These are phyloP conservation scores for Cyberlindnera mycetangii DNA, from an alignment of 805 yeast species.

Conservation along the genomic window DNA sequence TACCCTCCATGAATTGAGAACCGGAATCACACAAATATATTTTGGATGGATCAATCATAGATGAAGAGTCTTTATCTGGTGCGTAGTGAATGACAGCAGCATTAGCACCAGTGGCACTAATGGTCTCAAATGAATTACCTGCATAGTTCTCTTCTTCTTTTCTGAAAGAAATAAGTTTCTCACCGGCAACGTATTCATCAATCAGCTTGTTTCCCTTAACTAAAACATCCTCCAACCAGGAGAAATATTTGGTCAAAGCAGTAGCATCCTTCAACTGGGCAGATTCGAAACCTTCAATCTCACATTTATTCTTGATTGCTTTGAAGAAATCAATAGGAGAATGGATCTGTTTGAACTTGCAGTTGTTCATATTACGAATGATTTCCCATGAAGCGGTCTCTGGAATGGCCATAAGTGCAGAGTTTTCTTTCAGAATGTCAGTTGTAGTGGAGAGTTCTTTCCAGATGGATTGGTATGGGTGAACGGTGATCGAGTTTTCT, in stretches of 20 bases:
- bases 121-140: constrained; percentile 74
- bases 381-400: constrained; percentile 67
- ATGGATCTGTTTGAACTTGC: constrained; percentile 37
- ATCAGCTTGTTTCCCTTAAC: constrained; percentile 38
- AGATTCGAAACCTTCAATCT: constrained; percentile 62
- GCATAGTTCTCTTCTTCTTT: constrained; percentile 50
- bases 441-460: constrained; percentile 39
- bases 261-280: constrained; percentile 87
- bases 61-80: constrained; percentile 56
- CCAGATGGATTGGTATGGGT: constrained; percentile 59
- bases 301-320: constrained; percentile 70
- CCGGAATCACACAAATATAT: constrained; percentile 87
- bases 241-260: constrained; percentile 66
- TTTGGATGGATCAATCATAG: constrained; percentile 61
- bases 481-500: constrained; percentile 44
- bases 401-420: constrained; percentile 46
- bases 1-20: constrained; percentile 88
- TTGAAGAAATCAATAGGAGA: constrained; percentile 70
- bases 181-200: constrained; percentile 65
- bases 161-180: constrained; percentile 55
- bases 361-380: constrained; percentile 45
- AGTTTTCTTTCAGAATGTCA: constrained; percentile 20
- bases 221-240: constrained; percentile 77
- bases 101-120: constrained; percentile 73
- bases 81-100: constrained; percentile 75